Percentiles rank a stretch among this genome's conserved stretches.
phyloP scores from a whole-genome alignment of 306 rosid genomes.

The Chamaecrista fasciculata region DNA sequence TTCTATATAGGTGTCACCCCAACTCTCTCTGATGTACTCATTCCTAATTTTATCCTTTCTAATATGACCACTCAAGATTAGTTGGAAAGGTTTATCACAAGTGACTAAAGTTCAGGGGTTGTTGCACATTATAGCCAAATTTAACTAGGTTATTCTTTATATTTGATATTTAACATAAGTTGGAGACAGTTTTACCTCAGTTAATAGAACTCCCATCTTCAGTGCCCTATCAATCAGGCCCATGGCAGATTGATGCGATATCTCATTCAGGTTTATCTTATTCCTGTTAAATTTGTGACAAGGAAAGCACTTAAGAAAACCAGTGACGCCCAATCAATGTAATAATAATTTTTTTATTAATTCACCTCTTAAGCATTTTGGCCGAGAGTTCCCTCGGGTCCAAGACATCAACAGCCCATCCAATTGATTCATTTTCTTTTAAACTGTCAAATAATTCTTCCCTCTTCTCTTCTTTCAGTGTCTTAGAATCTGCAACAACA shows the following conservation, averaged over 20 bases:
- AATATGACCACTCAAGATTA: too few relatives aligned
- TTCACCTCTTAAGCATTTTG: slow-evolving; percentile 75
- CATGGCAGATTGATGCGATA: slow-evolving; percentile 86
- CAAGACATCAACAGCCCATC: slow-evolving; percentile 89
- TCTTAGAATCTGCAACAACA: slow-evolving; percentile 69
- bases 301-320: slow-evolving; percentile 2
- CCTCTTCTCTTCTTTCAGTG: slow-evolving; percentile 91
- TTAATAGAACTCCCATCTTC: slow-evolving; percentile 80
- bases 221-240: slow-evolving; percentile 66
- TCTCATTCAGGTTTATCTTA: slow-evolving; percentile 86
- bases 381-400: slow-evolving; percentile 83
- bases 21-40: too few relatives aligned
- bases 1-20: too few relatives aligned
- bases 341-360: not conserved
- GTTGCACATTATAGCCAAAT: too few relatives aligned
- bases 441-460: slow-evolving; percentile 76
- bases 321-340: not conserved
- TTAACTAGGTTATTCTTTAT: not conserved
- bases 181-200: slow-evolving; percentile 58
- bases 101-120: too few relatives aligned
- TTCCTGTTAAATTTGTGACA: slow-evolving; percentile 45
- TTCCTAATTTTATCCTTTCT: too few relatives aligned
- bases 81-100: too few relatives aligned
- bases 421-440: slow-evolving; percentile 65
- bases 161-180: not conserved